A percentile compares a stretch with the other conserved stretches of the same genome.
Evolutionary conservation across 441 rosid species (phyloP).

Genomic region (Kokia cookei): DNA sequence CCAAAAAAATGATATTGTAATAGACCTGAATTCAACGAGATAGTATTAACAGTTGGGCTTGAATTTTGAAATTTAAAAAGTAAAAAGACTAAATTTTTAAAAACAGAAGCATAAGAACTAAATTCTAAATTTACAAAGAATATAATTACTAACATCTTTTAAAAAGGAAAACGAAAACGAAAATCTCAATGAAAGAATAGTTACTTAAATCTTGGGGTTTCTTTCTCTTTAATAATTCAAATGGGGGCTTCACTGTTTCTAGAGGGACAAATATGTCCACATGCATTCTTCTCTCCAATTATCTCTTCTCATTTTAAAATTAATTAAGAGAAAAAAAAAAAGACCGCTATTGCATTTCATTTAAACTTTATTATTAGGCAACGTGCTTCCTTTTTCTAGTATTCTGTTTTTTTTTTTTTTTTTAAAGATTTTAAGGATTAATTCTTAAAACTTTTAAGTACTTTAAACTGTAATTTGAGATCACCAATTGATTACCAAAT

Average conservation of each 20-base stretch:
- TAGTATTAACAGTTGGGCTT: too few relatives aligned
- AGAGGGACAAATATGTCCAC: constrained; percentile 1
- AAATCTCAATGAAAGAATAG: too few relatives aligned
- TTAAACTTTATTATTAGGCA: neutral
- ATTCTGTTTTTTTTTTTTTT: too few relatives aligned
- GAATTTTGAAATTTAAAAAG: too few relatives aligned
- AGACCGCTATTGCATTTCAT: neutral
- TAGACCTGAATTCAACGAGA: too few relatives aligned
- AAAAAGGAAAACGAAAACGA: too few relatives aligned
- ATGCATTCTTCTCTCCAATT: neutral
- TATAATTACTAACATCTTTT: too few relatives aligned
- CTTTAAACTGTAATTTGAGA: neutral
- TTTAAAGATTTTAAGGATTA: neutral
- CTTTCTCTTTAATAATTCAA: neutral
- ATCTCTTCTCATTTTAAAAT: neutral
- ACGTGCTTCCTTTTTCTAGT: neutral
- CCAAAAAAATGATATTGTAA: too few relatives aligned
- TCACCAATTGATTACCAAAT: neutral
- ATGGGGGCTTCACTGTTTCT: neutral
- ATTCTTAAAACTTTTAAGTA: neutral
- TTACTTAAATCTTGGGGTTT: neutral
- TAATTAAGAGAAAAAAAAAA: neutral
- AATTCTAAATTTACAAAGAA: too few relatives aligned
- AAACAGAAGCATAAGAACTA: too few relatives aligned
- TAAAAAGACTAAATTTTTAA: too few relatives aligned